phyloP scores from a whole-genome alignment of 495 filamentous ascomycete species.

The Trichocladium uniseriatum region DNA sequence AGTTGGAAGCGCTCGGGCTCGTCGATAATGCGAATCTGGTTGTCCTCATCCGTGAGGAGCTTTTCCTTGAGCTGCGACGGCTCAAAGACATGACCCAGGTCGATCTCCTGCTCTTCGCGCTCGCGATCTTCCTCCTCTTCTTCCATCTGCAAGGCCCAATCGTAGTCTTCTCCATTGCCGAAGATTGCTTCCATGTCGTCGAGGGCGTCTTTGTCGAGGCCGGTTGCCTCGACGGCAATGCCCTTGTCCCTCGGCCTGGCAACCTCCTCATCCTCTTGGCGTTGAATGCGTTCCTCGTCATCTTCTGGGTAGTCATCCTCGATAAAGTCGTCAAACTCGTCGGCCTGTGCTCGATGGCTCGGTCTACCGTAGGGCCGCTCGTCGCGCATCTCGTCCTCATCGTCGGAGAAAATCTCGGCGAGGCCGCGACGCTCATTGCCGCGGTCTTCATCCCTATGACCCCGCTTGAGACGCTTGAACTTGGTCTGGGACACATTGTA shows the following conservation, averaged over 20 bases:
- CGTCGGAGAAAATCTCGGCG: conserved; percentile 88
- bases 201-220: conserved; percentile 80
- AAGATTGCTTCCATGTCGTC: conserved; percentile 95
- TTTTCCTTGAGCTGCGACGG: conserved; percentile 87
- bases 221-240: conserved; percentile 57
- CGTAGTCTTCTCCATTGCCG: conserved; percentile 88
- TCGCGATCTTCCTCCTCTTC: conserved; percentile 66
- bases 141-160: conserved; percentile 82
- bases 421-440: conserved; percentile 59
- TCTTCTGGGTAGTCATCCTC: conserved; percentile 91
- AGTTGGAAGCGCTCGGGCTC: conserved; percentile 93
- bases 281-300: conserved; percentile 62
- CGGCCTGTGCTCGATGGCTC: conserved; percentile 48
- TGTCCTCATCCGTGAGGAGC: conserved; percentile 91
- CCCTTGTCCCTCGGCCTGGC: conserved; percentile 58
- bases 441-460: conserved; percentile 61
- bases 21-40: conserved; percentile 74
- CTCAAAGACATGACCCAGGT: conserved; percentile 96
- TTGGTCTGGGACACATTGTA: conserved; percentile 52
- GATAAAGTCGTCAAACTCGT: conserved; percentile 96
- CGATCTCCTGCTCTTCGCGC: conserved; percentile 58
- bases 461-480: conserved; percentile 91
- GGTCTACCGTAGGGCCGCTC: conserved; percentile 42
- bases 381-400: conserved; percentile 69
- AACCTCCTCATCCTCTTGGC: conserved; percentile 82